Evolutionary conservation across 1,139 yeast species (phyloP).

Genomic region (Lodderomyces oxycetoniae): DNA sequence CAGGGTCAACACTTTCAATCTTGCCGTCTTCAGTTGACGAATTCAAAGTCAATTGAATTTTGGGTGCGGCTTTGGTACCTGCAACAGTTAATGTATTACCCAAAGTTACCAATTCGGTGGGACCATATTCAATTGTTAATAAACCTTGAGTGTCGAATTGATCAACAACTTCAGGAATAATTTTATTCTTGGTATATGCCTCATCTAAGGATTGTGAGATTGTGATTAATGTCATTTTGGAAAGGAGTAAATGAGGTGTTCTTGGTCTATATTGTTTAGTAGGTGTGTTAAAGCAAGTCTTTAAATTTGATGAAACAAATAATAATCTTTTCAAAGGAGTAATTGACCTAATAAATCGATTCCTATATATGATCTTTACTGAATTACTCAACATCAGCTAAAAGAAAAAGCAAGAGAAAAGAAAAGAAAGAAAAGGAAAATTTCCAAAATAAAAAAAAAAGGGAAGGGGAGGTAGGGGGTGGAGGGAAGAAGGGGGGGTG

Average conservation of each 20-base stretch:
- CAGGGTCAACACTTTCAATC: slow-evolving; percentile 33
- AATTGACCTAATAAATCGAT: too few relatives aligned
- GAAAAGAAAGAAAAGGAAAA: background rate
- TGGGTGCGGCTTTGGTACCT: slow-evolving; percentile 63
- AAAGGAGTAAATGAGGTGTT: too few relatives aligned
- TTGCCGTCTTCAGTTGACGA: slow-evolving; percentile 36
- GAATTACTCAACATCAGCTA: slow-evolving; percentile 1
- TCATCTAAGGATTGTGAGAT: slow-evolving; percentile 61
- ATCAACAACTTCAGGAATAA: slow-evolving; percentile 60
- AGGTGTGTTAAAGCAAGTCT: too few relatives aligned
- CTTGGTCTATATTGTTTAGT: too few relatives aligned
- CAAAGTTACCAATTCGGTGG: slow-evolving; percentile 62
- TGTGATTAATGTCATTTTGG: slow-evolving; percentile 39
- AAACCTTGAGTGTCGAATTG: slow-evolving; percentile 43
- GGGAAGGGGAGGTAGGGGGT: slow-evolving; percentile 1
- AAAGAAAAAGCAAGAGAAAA: slow-evolving; percentile 4
- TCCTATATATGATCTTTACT: background rate
- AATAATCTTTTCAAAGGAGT: too few relatives aligned
- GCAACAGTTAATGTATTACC: slow-evolving; percentile 68
- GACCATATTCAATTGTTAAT: slow-evolving; percentile 44
- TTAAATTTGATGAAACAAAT: too few relatives aligned
- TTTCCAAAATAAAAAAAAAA: background rate
- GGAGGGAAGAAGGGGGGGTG: background rate
- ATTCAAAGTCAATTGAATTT: slow-evolving; percentile 62
- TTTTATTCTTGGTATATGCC: slow-evolving; percentile 53